These are phyloP conservation scores for Sambucus nigra DNA, from an alignment of 129 eudicot species.

Conservation along the genomic window DNA sequence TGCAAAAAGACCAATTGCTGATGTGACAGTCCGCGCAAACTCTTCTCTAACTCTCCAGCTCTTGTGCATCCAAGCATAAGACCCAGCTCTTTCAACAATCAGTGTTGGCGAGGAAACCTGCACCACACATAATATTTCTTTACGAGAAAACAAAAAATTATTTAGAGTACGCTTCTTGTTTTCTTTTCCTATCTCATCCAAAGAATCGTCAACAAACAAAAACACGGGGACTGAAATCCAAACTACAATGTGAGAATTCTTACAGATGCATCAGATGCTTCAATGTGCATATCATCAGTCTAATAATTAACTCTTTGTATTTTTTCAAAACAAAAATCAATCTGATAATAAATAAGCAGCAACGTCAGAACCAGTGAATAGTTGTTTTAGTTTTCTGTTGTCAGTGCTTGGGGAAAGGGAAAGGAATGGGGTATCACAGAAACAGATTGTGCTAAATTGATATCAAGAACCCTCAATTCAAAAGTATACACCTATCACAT, in stretches of 20 bases:
- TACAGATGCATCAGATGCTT: not conserved
- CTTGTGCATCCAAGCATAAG: slow-evolving; percentile 91
- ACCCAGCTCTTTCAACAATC: slow-evolving; percentile 96
- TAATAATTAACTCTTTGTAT: too few species aligned
- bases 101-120: slow-evolving; percentile 98
- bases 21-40: slow-evolving; percentile 88
- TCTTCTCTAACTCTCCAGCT: slow-evolving; percentile 99
- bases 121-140: slow-evolving; percentile 9
- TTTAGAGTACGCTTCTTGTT: not conserved
- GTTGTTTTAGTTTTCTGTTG: not conserved
- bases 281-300: not conserved
- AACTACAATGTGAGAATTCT: not conserved
- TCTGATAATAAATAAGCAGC: too few species aligned
- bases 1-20: slow-evolving; percentile 90
- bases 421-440: not conserved
- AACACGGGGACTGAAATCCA: not conserved
- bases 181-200: not conserved
- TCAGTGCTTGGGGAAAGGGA: not conserved
- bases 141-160: too few species aligned
- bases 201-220: not conserved
- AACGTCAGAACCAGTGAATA: not conserved
- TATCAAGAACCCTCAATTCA: not conserved
- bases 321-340: too few species aligned
- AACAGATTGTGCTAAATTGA: not conserved
- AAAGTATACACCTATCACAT: too few species aligned